These are phyloP conservation scores for Fremontodendron californicum DNA, from an alignment of 345 rosid species.

Conservation along the genomic window DNA sequence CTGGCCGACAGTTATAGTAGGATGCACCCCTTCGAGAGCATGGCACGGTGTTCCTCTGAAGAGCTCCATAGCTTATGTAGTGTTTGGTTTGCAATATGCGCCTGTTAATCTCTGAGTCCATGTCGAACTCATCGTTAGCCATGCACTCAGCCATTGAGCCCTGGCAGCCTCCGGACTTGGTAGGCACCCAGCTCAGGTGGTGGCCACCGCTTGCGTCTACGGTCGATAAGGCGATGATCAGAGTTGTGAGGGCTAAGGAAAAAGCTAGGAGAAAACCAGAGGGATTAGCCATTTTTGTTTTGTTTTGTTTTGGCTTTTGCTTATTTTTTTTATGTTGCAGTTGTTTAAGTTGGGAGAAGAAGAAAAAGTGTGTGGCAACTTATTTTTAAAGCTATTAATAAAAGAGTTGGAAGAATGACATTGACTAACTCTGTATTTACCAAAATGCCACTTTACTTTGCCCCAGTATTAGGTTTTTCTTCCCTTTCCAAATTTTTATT, in stretches of 20 bases:
- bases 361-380: background rate
- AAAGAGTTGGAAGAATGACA: slow-evolving; percentile 13
- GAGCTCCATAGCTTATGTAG: slow-evolving; percentile 71
- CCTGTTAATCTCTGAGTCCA: slow-evolving; percentile 60
- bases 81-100: slow-evolving; percentile 57
- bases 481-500: background rate
- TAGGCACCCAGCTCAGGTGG: slow-evolving; percentile 40
- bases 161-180: slow-evolving; percentile 26
- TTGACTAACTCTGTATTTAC: background rate
- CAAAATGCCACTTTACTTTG: background rate
- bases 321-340: background rate
- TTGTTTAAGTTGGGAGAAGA: background rate
- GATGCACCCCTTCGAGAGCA: slow-evolving; percentile 82
- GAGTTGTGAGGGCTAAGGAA: slow-evolving; percentile 20
- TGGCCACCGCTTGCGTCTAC: slow-evolving; percentile 19
- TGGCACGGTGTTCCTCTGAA: slow-evolving; percentile 64
- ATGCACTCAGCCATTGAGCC: slow-evolving; percentile 63
- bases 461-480: background rate
- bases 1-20: slow-evolving; percentile 75
- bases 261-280: slow-evolving; percentile 25
- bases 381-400: slow-evolving; percentile 4
- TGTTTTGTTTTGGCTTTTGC: background rate
- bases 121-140: slow-evolving; percentile 39
- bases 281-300: slow-evolving; percentile 37
- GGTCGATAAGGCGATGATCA: slow-evolving; percentile 26